Evolutionary conservation across 768 basidiomycete species (phyloP).

Genomic region (Inosperma sp.): DNA sequence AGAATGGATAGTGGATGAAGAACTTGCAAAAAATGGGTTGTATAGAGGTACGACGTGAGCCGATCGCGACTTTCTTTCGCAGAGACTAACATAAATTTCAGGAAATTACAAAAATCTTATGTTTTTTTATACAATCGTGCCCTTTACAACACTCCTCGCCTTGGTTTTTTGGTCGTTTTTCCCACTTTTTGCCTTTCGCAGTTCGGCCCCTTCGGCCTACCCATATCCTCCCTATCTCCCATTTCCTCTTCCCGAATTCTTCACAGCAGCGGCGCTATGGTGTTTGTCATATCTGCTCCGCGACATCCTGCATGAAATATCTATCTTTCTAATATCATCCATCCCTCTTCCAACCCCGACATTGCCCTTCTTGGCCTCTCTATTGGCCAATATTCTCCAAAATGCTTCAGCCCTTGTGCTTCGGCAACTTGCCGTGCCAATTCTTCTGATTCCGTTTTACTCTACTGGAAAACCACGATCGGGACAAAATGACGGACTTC

Average conservation of each 20-base stretch:
- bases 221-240: constrained; percentile 50
- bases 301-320: constrained; percentile 38
- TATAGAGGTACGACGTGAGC: constrained; percentile 26
- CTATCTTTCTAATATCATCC: constrained; percentile 24
- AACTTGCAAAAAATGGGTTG: constrained; percentile 28
- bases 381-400: constrained; percentile 41
- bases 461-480: constrained; percentile 24
- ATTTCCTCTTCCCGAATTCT: constrained; percentile 60
- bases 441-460: constrained; percentile 48
- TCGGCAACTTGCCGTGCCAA: constrained; percentile 49
- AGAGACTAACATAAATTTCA: constrained; percentile 25
- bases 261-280: constrained; percentile 60
- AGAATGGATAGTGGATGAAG: constrained; percentile 30
- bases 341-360: constrained; percentile 25
- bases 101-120: constrained; percentile 60
- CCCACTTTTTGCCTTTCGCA: constrained; percentile 47
- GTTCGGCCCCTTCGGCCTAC: constrained; percentile 40
- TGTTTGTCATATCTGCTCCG: constrained; percentile 52
- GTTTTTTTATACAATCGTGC: constrained; percentile 56
- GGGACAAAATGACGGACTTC: constrained; percentile 9
- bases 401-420: constrained; percentile 49
- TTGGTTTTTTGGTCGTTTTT: constrained; percentile 49
- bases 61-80: background rate
- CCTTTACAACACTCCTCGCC: constrained; percentile 45
- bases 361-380: constrained; percentile 29